A percentile compares a stretch with the other conserved stretches of the same genome.
These are phyloP conservation scores for Candida pseudocylindracea DNA, from an alignment of 1,139 yeast genomes.

Conservation along the genomic window DNA sequence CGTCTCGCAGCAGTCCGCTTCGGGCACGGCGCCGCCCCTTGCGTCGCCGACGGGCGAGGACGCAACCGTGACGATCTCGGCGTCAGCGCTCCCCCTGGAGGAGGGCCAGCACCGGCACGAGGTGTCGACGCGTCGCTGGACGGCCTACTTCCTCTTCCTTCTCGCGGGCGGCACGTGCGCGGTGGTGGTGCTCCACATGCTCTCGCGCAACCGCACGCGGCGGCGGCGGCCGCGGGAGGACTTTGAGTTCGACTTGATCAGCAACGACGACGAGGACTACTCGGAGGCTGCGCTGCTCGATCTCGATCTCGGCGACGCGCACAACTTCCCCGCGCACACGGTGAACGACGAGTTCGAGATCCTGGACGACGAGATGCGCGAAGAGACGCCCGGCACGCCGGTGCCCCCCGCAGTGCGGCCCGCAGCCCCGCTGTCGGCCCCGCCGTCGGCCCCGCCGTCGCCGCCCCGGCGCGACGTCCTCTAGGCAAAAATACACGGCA, in stretches of 20 bases:
- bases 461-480: too few relatives aligned
- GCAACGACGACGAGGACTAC: constrained; percentile 20
- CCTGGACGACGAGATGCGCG: constrained; percentile 12
- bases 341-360: constrained; percentile 10
- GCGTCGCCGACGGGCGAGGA: not conserved
- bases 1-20: too few relatives aligned
- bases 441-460: too few relatives aligned
- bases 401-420: too few relatives aligned
- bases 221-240: constrained; percentile 51
- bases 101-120: not conserved
- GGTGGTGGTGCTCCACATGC: constrained; percentile 27
- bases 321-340: too few relatives aligned
- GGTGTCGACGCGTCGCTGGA: not conserved
- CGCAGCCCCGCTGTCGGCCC: too few relatives aligned
- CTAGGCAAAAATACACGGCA: too few relatives aligned
- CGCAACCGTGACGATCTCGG: too few relatives aligned
- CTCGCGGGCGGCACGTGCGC: constrained; percentile 37
- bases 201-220: constrained; percentile 24
- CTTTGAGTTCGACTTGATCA: constrained; percentile 60
- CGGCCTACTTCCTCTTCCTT: constrained; percentile 29
- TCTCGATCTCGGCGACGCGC: too few relatives aligned
- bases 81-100: not conserved
- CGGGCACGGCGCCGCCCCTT: not conserved
- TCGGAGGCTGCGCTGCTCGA: not conserved
- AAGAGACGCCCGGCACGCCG: too few relatives aligned